These are phyloP conservation scores for Phytophthora citricola DNA, from an alignment of 352 stramenopile genomes.

Conservation along the genomic window DNA sequence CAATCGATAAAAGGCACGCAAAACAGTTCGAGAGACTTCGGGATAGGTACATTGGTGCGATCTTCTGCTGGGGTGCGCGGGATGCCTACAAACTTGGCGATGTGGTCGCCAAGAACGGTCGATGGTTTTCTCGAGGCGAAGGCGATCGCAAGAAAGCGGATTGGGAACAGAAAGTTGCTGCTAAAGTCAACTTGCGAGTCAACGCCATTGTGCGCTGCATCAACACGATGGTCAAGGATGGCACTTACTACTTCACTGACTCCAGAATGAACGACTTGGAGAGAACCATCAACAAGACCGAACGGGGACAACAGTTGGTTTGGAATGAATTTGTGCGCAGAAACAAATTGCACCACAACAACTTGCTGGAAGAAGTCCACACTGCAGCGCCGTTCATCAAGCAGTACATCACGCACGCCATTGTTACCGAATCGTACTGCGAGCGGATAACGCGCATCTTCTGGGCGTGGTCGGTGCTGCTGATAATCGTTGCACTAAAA, in stretches of 20 bases:
- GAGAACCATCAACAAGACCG: constrained; percentile 3
- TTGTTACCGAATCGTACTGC: constrained; percentile 11
- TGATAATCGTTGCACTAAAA: not conserved
- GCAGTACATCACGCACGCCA: constrained; percentile 6
- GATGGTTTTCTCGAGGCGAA: constrained; percentile 14
- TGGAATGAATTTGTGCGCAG: constrained; percentile 2
- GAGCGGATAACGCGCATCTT: not conserved
- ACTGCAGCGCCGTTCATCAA: constrained; percentile 13
- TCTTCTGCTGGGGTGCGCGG: constrained; percentile 10
- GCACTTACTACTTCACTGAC: not conserved
- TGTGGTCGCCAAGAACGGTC: constrained; percentile 12
- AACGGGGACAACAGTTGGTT: not conserved
- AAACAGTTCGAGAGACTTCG: not conserved
- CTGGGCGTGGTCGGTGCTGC: not conserved
- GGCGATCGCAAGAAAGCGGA: constrained; percentile 14
- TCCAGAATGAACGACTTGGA: constrained; percentile 5
- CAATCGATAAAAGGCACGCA: not conserved
- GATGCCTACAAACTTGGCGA: constrained; percentile 10
- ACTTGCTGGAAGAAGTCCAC: constrained; percentile 9
- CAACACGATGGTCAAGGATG: constrained; percentile 12
- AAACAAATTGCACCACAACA: constrained; percentile 9
- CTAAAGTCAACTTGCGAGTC: constrained; percentile 8
- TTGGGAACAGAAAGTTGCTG: constrained; percentile 12
- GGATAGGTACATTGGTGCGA: not conserved
- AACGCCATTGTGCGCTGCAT: constrained; percentile 18